These are phyloP conservation scores for Aeminium ludgeri DNA, from an alignment of 495 filamentous ascomycete genomes.

Conservation along the genomic window DNA sequence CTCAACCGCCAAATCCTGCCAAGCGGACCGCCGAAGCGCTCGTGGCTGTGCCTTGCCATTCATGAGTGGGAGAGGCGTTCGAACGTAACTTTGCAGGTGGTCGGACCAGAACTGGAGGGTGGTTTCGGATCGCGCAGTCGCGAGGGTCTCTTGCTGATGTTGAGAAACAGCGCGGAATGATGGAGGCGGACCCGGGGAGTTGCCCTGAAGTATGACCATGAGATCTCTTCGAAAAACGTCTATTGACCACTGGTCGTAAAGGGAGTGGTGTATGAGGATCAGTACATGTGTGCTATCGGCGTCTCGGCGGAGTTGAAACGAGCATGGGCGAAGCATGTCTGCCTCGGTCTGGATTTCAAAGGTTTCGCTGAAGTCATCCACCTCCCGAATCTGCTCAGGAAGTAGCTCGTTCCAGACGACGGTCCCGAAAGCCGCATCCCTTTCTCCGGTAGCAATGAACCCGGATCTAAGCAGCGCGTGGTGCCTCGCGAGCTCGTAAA, in stretches of 20 bases:
- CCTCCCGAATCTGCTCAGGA: conserved; percentile 27
- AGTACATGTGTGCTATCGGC: conserved; percentile 24
- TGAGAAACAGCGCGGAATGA: conserved; percentile 33
- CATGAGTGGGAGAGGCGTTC: conserved; percentile 22
- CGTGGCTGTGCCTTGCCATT: background rate
- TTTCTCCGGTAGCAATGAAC: conserved; percentile 36
- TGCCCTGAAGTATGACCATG: conserved; percentile 23
- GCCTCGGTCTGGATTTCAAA: conserved; percentile 19
- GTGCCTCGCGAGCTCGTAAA: conserved; percentile 31
- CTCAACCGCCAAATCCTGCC: conserved; percentile 1
- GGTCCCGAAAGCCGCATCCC: conserved; percentile 36
- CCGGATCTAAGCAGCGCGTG: conserved; percentile 58
- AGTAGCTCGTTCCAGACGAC: conserved; percentile 40
- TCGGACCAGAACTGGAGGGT: conserved; percentile 39
- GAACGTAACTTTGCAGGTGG: conserved; percentile 30
- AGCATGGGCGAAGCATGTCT: conserved; percentile 41
- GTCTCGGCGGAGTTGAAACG: conserved; percentile 31
- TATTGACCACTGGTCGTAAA: conserved; percentile 77
- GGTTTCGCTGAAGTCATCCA: conserved; percentile 21
- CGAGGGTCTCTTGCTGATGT: conserved; percentile 15
- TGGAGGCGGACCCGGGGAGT: conserved; percentile 25
- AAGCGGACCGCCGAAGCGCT: background rate
- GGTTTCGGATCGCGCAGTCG: background rate
- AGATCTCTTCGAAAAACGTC: conserved; percentile 55
- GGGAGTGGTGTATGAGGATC: conserved; percentile 49